Base-by-base conservation (phyloP, 768 basidiomycete genomes). In the Coprinellus micaceus region DNA sequence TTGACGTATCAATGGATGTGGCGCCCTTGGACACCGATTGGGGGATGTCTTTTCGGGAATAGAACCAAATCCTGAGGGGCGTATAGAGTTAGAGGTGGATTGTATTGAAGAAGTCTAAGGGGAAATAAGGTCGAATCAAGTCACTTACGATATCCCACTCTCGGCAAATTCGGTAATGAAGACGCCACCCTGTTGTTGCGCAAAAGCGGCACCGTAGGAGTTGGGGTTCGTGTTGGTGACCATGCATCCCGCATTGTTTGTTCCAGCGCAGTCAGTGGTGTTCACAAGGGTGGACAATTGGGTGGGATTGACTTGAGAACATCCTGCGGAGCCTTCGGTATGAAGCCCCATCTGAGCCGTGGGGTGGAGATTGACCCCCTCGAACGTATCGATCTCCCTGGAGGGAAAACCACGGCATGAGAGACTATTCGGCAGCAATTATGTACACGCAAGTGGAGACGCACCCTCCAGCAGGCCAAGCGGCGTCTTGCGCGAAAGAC, bases 301-400 rank as follows among this genome's bases (percentile, higher is more conserved):
- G 1, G 73, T 69, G 1, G 82, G 76, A 36, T 73, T 71, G 24
- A 74, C 69, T 62, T 82, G 78, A 0, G 67, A 78, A 67, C 87
- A 87, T 4, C 84, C 83, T 0, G 81, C 67, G 39, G 77, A 33
- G 33, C 33, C 33, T 6, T 33, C 73, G 0, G 89, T 89, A 67
- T 93, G 91, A 15, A 93, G 72, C 6, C 76, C 78, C 78, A 88
- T 83, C 65, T 88, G 86, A 59, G 86, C 89, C 53, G 74, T 71
- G 2, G 76, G 74, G 40, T 79, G 79, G 48, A 79, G 66, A 69
- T 94, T 94, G 59, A 94, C 85, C 30, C 84, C 88, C 67, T 94
- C 91, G 57, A 94, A 82, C 10, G 87, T 88, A 67, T 94, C 92
- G 58, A 89, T 86, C 65, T 90, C 86, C 25, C 78, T 76, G 44